phyloP scores from a whole-genome alignment of 257 asterid genomes.

The Ligustrum vulgare region DNA sequence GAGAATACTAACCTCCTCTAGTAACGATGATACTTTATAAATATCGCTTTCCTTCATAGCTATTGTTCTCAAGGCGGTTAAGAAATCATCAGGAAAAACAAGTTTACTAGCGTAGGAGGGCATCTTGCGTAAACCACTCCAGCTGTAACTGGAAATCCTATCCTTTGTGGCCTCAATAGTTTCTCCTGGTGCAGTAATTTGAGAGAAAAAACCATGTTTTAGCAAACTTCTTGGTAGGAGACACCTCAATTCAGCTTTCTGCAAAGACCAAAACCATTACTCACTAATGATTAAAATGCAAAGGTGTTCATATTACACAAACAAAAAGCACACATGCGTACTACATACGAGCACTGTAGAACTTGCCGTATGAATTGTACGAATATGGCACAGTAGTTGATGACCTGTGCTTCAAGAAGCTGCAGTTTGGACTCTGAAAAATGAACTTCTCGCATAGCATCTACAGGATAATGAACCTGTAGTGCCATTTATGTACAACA shows the following conservation, averaged over 20 bases:
- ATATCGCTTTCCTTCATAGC: slow-evolving; percentile 79
- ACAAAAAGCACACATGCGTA: neutral
- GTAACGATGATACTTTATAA: slow-evolving; percentile 65
- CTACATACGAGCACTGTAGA: neutral
- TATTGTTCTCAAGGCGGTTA: slow-evolving; percentile 79
- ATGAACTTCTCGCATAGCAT: slow-evolving; percentile 63
- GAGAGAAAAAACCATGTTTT: slow-evolving; percentile 68
- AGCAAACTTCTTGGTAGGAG: slow-evolving; percentile 70
- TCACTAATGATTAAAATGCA: slow-evolving; percentile 1
- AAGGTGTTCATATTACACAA: slow-evolving; percentile 11
- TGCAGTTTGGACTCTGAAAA: slow-evolving; percentile 74
- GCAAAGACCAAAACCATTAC: slow-evolving; percentile 27
- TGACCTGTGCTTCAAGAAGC: slow-evolving; percentile 94
- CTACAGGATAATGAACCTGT: slow-evolving; percentile 84
- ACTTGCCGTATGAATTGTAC: slow-evolving; percentile 4
- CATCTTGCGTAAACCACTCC: slow-evolving; percentile 75
- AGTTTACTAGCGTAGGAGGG: slow-evolving; percentile 68
- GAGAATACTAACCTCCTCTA: slow-evolving; percentile 66
- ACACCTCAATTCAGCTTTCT: slow-evolving; percentile 85
- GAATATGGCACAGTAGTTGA: neutral
- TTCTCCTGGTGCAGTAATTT: slow-evolving; percentile 36
- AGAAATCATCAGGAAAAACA: slow-evolving; percentile 81
- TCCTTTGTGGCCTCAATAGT: slow-evolving; percentile 20
- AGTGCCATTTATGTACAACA: slow-evolving; percentile 15
- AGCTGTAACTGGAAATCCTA: slow-evolving; percentile 50